These are phyloP conservation scores for Metarhizium robertsii DNA, from an alignment of 2,329 filamentous ascomycete species.

Conservation along the genomic window DNA sequence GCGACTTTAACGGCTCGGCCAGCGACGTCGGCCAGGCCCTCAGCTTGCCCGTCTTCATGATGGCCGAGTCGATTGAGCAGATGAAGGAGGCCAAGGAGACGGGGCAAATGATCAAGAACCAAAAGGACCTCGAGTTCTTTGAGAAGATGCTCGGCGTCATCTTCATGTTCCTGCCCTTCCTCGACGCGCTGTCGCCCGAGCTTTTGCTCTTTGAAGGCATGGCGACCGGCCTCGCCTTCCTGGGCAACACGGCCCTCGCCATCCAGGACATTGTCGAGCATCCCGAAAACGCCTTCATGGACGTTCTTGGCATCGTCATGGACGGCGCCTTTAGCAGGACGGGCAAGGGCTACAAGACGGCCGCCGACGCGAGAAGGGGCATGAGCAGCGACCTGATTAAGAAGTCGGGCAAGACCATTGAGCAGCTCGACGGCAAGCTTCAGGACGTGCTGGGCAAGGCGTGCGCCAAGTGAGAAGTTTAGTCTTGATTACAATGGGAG, in stretches of 20 bases:
- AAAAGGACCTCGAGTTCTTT: background rate
- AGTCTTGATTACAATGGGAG: no score
- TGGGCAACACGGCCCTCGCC: background rate
- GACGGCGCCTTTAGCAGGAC: background rate
- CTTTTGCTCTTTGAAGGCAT: background rate
- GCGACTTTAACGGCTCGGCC: background rate
- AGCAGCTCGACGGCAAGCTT: slow-evolving; percentile 6
- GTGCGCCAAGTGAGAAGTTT: slow-evolving; percentile 1
- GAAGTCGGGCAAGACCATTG: slow-evolving; percentile 4
- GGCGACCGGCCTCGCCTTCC: background rate
- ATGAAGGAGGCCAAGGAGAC: background rate
- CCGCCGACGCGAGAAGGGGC: no score
- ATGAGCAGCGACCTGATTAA: background rate
- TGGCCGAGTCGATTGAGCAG: background rate
- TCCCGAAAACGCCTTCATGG: slow-evolving; percentile 1
- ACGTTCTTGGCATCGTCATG: slow-evolving; percentile 3
- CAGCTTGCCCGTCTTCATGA: slow-evolving; percentile 5
- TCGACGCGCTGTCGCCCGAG: background rate
- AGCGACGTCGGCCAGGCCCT: slow-evolving; percentile 1
- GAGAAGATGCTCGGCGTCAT: background rate
- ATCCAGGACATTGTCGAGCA: slow-evolving; percentile 4
- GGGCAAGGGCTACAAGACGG: no score
- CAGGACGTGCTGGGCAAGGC: slow-evolving; percentile 3
- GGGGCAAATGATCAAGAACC: background rate
- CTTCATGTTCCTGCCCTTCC: background rate